Evolutionary conservation across 2,329 filamentous ascomycete genomes (phyloP).

Genomic region (Scleromitrula shiraiana): DNA sequence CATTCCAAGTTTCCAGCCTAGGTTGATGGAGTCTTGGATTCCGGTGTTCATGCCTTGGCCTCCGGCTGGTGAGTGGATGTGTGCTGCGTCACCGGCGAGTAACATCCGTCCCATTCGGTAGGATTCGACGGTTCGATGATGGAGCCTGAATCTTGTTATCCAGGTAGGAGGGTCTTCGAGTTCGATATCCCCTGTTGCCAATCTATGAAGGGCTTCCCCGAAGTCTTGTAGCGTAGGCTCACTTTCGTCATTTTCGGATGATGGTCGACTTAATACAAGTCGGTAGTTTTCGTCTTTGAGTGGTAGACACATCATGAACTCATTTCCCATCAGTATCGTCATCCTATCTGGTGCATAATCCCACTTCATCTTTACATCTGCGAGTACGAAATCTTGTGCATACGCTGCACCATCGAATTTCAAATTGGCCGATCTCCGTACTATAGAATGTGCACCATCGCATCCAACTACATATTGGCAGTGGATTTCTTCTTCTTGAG

Average conservation of each 20-base stretch:
- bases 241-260: constrained; percentile 5
- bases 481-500: constrained; percentile 24
- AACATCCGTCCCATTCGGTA: constrained; percentile 37
- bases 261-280: constrained; percentile 21
- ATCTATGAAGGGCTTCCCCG: constrained; percentile 24
- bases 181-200: constrained; percentile 22
- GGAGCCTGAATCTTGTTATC: constrained; percentile 39
- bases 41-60: constrained; percentile 34
- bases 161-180: constrained; percentile 29
- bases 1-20: constrained; percentile 31
- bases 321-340: constrained; percentile 27
- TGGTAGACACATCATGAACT: constrained; percentile 33
- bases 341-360: constrained; percentile 1
- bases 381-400: constrained; percentile 37
- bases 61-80: constrained; percentile 31
- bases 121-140: constrained; percentile 34
- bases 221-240: constrained; percentile 30
- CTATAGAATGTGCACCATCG: constrained; percentile 43
- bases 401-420: constrained; percentile 37
- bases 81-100: constrained; percentile 32
- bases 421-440: constrained; percentile 35
- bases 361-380: constrained; percentile 32
- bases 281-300: constrained; percentile 24
- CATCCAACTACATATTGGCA: constrained; percentile 41
- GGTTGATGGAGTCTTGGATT: constrained; percentile 30